Evolutionary conservation across 2,329 filamentous ascomycete genomes (phyloP), one percentile per base, ranked within the genome.

Genomic region (Basipetospora chlamydospora): DNA sequence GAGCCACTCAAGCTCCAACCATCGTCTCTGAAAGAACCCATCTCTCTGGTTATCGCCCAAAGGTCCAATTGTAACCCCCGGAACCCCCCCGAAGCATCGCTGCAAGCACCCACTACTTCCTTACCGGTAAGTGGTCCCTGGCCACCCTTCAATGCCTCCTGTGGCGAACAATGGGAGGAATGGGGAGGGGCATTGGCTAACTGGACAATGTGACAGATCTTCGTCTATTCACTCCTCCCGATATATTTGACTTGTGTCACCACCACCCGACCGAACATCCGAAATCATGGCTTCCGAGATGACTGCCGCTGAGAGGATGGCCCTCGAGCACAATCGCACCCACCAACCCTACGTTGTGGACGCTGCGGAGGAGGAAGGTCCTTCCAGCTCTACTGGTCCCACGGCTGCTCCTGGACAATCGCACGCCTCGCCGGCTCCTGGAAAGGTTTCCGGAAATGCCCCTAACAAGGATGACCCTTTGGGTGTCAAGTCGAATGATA

Each of bases 401-500:
- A 39, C 59, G 56, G 52, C 61, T 37, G 58, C 62, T 36, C 56
- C 55, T 44, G 59, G 62, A 36, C 59, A 66, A 38, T 60, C 61
- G 32, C 64, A 63, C 57, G 58, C 56, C 37, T 59, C 61, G 37
- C 57, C 66, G 16, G 54, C 68, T 48, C 73, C 73, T 42, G 60
- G 72, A 35, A 83, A 80, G 58, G 67, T 73, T 42, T 71, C 73
- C 30, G 74, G 71, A 37, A 85, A 83, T 63, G 22, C 6, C 22
- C 74, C 80, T 53, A 78, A 77, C 54, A 66, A 71, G 39, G 57
- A 60, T 29, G 48, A 66, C 26, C 38, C 49, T 36, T 63, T 95
- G 42, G 84, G 96, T 57, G 87, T 84, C 15, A 72, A 83, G 50
- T 93, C 84, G 13, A 82, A 92, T 52, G 87, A 96, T 58, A 66